Percentiles rank a stretch among this genome's conserved stretches.
These are phyloP conservation scores for Leishmania major DNA, from an alignment of 208 protist genomes.

Conservation along the genomic window DNA sequence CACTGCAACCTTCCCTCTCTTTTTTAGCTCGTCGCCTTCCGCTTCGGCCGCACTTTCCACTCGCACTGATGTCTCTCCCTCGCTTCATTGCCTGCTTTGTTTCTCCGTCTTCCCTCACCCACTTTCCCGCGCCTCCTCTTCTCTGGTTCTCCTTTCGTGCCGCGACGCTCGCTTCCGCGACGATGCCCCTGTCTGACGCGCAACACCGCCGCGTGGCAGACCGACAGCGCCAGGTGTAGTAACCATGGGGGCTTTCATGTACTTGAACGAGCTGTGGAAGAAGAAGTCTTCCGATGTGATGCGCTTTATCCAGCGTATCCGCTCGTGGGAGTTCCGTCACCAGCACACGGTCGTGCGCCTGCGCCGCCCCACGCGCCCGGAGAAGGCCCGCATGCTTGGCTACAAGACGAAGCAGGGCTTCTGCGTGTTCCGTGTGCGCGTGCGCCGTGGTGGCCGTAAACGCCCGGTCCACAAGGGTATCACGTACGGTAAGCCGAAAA, in stretches of 20 bases:
- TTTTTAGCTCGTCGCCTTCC: background rate
- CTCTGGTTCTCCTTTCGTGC: background rate
- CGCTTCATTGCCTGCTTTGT: background rate
- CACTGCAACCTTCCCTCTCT: background rate
- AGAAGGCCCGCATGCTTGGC: constrained; percentile 99
- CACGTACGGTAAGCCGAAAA: constrained; percentile 99
- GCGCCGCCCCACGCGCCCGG: constrained; percentile 97
- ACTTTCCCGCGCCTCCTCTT: background rate
- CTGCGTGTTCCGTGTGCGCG: constrained; percentile 98
- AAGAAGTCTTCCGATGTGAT: constrained; percentile 99
- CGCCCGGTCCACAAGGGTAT: constrained; percentile 97
- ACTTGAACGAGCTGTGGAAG: constrained; percentile 99
- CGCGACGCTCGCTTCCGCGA: background rate
- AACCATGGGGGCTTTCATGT: constrained; percentile 99
- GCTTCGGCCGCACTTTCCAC: background rate
- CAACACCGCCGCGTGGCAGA: background rate
- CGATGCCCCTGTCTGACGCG: background rate
- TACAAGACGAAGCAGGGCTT: constrained; percentile 99
- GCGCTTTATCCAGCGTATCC: constrained; percentile 98
- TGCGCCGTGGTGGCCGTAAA: constrained; percentile 99
- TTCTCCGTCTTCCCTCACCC: background rate
- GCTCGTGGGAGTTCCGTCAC: constrained; percentile 99
- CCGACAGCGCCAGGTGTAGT: background rate
- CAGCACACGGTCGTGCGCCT: constrained; percentile 93
- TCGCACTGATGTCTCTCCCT: background rate